Evolutionary conservation across 768 basidiomycete genomes (phyloP), one percentile per base, ranked within the genome.

Genomic region (Xerocomellus chrysenteron): DNA sequence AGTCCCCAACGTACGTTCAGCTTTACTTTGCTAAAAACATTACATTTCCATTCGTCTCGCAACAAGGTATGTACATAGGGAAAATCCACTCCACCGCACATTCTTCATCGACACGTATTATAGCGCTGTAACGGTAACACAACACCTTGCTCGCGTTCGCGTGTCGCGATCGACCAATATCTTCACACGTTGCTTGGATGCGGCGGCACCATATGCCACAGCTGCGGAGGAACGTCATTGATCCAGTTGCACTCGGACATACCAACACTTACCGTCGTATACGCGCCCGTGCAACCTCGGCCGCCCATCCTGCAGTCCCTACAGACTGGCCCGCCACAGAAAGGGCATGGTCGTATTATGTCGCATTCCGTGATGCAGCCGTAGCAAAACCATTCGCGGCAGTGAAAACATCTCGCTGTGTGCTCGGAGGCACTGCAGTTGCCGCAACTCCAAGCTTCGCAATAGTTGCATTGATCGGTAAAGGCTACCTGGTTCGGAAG

Each of bases 371-470:
- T 7, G 8, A 52, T 0, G 32, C 62, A 65, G 1, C 1, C 3
- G 4, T 10, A 13, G 37, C 62, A 65, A 28, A 36, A 52, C 65
- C 53, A 61, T 4, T 5, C 0, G 19, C 12, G 0, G 19, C 61
- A 64, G 12, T 32, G 19, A 17, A 13, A 12, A 8, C 64, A 67
- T 3, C 1, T 37, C 4, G 33, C 19, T 12, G 46, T 28, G 5
- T 37, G 35, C 10, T 3, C 5, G 11, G 37, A 33, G 2, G 5
- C 5, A 11, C 35, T 1, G n/a, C 65, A 67, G 9, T 43, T 30
- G 19, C 4, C 9, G 39, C 65, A 65, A 12, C 17, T 40, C 62
- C 54, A 61, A 4, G 12, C 7, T 1, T 17, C 5, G n/a, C 65
- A 65, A 2, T 11, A 28, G 0, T 2, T 7, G 36, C 64, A 67